Evolutionary conservation across 371 early-diverging fungal genomes (phyloP).

Genomic region (Lichtheimia corymbifera): DNA sequence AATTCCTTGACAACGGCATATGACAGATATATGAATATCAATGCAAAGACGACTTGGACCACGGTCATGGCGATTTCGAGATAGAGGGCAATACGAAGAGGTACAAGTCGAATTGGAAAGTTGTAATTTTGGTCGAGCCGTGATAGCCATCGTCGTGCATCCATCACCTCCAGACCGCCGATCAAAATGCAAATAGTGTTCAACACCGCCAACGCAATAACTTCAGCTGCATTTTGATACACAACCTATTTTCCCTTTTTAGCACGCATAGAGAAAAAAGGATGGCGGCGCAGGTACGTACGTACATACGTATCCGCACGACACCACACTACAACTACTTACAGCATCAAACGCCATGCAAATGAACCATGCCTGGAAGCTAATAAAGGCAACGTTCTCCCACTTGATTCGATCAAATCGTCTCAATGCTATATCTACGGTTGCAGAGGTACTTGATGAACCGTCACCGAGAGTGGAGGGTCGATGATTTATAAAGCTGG

Average conservation of each 20-base stretch:
- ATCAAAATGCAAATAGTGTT: constrained; percentile 40
- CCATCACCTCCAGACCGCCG: constrained; percentile 41
- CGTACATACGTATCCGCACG: background rate
- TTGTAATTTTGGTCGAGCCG: constrained; percentile 8
- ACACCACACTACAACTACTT: constrained; percentile 6
- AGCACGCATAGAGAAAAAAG: background rate
- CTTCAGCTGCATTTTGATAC: constrained; percentile 45
- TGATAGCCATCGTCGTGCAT: constrained; percentile 34
- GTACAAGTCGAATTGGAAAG: constrained; percentile 10
- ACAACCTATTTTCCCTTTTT: constrained; percentile 26
- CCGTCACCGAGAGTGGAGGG: no score
- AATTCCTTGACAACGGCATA: constrained; percentile 33
- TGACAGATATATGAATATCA: constrained; percentile 33
- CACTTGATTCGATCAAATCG: constrained; percentile 42
- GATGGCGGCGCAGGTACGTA: background rate
- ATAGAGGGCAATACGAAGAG: constrained; percentile 29
- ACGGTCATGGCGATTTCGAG: constrained; percentile 38
- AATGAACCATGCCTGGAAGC: constrained; percentile 47
- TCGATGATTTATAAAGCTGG: no score
- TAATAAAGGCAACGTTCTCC: constrained; percentile 51
- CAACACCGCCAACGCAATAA: constrained; percentile 36
- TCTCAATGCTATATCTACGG: constrained; percentile 4
- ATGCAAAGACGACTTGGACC: constrained; percentile 26
- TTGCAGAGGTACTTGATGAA: no score
- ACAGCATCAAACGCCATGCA: constrained; percentile 53